Conservation (phyloP, 495 filamentous ascomycete genomes). For the Talaromyces stipitatus region DNA sequence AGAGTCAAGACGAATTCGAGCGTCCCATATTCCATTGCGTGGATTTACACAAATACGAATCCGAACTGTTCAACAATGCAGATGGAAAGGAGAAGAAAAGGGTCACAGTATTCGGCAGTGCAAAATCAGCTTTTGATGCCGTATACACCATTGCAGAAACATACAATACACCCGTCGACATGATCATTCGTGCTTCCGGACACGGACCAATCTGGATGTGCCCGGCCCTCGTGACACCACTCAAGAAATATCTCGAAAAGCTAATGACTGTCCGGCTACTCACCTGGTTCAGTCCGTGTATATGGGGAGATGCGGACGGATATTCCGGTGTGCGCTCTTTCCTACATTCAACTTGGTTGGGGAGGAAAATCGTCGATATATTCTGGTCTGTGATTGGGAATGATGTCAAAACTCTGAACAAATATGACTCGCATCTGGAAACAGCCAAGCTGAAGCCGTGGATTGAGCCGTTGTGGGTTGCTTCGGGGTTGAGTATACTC, state of each 20-base stretch:
- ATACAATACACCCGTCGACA: conserved; percentile 60
- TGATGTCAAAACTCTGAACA: conserved; percentile 52
- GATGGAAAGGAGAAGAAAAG: conserved; percentile 15
- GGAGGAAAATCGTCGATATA: conserved; percentile 56
- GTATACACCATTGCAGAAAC: conserved; percentile 57
- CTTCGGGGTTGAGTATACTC: conserved; percentile 54
- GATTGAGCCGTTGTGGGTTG: conserved; percentile 56
- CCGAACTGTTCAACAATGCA: conserved; percentile 15
- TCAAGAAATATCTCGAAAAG: conserved; percentile 54
- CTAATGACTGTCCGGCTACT: conserved; percentile 56
- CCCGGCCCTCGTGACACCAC: conserved; percentile 52
- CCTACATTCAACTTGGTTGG: conserved; percentile 59
- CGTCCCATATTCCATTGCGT: conserved; percentile 57
- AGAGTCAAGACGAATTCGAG: conserved; percentile 42
- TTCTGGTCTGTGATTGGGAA: conserved; percentile 60
- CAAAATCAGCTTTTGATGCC: conserved; percentile 72
- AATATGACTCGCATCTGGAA: conserved; percentile 54
- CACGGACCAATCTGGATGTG: conserved; percentile 69
- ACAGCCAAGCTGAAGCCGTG: conserved; percentile 58
- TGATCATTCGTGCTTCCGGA: conserved; percentile 72
- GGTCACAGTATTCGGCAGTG: conserved; percentile 60
- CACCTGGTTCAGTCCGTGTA: conserved; percentile 59
- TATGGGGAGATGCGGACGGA: conserved; percentile 52
- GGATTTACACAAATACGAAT: conserved; percentile 42
- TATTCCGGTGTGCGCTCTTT: conserved; percentile 39